A percentile compares a stretch with the other conserved stretches of the same genome.
Conservation (phyloP, 208 protist genomes). For the Tritrichomonas musculus region DNA sequence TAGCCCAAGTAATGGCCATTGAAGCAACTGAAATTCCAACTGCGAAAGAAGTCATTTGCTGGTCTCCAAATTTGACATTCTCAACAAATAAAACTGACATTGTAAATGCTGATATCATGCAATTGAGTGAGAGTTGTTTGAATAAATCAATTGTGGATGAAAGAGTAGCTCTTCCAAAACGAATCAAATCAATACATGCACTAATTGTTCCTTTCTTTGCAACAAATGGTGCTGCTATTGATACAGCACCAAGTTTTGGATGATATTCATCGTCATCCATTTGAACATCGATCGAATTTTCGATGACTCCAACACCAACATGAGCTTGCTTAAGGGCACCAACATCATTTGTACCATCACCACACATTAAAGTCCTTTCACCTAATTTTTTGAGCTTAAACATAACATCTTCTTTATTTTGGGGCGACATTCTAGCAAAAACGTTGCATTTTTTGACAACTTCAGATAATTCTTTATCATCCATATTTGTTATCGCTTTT, state of each 20-base stretch:
- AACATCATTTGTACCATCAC: conserved; percentile 92
- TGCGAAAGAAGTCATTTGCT: neutral
- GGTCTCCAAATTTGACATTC: conserved; percentile 8
- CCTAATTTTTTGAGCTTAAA: conserved; percentile 43
- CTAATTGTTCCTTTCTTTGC: neutral
- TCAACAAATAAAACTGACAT: conserved; percentile 18
- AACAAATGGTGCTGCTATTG: conserved; percentile 29
- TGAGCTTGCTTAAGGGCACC: conserved; percentile 97
- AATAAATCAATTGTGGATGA: neutral
- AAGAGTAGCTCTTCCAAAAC: neutral
- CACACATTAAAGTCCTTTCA: conserved; percentile 68
- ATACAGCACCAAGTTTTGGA: conserved; percentile 12
- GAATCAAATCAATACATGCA: neutral
- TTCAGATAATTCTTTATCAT: neutral
- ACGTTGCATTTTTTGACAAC: neutral
- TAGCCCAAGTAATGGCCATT: neutral
- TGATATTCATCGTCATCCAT: neutral
- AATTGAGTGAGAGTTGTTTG: neutral
- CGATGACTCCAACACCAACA: conserved; percentile 72
- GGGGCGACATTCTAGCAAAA: conserved; percentile 47
- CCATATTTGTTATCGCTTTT: neutral
- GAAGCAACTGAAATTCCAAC: neutral
- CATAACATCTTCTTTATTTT: conserved; percentile 42
- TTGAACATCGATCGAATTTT: neutral
- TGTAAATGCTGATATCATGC: neutral